Base-by-base conservation (phyloP, 768 basidiomycete genomes). In the Heimioporus sp. region DNA sequence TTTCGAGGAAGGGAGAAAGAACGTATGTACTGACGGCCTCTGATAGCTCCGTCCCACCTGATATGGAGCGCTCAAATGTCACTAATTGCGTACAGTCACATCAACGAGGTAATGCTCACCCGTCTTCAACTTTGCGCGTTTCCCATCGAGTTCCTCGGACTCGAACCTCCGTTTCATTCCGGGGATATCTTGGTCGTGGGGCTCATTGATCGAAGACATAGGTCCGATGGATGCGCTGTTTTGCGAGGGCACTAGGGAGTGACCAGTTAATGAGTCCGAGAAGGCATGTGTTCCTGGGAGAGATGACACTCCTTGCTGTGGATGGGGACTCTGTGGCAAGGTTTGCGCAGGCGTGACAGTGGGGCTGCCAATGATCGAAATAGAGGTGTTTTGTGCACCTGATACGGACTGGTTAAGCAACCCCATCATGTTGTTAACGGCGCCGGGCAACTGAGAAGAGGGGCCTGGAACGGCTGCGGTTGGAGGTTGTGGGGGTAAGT, bases 141-240 rank as follows among this genome's bases (percentile, higher is more conserved):
- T 92, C 43, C 71, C 76, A 43, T 88, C 85, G 28, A 69, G 70
- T 52, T 87, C 86, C 47, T 83, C 84, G 16, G 76, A 74, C 43
- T 84, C 83, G 56, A 86, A 71, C 66, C 90, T 90, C 55, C 90
- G 78, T 65, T 92, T 92, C 56, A 83, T 75, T 16, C 77, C 80
- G 50, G 85, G 82, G n/a, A 67, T 57, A 49, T 89, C 87, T 53
- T 76, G 75, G 48, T 90, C 87, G 46, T 81, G 66, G 20, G 62
- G 64, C 4, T 66, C 70, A 21, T 46, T 58, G n/a, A 20, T 28
- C 24, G 39, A 28, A 40, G 61, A 53, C 17, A 35, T 19, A 39
- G 52, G 35, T 20, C 49, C 54, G 19, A 55, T 50, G 39, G 45
- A 54, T 31, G 61, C 43, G 32, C 34, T 58, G 37, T 34, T 54